Evolutionary conservation across 306 rosid species (phyloP).

Genomic region (Cucurbita maxima): DNA sequence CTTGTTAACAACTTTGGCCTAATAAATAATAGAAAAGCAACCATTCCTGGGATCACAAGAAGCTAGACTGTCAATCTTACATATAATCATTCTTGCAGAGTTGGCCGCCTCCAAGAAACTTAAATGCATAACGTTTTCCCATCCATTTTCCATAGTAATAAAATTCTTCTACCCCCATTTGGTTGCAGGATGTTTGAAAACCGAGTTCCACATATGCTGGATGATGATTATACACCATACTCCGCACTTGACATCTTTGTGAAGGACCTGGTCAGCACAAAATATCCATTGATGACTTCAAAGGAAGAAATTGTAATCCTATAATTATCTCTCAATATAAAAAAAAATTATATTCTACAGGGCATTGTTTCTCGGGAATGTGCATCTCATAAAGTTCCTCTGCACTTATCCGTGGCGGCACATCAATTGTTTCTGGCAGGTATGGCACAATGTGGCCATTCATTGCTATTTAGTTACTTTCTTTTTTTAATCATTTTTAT

Average conservation of each 20-base stretch:
- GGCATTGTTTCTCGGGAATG: conserved; percentile 89
- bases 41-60: no score
- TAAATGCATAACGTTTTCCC: not conserved
- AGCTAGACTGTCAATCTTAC: no score
- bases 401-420: conserved; percentile 57
- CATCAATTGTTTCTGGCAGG: conserved; percentile 85
- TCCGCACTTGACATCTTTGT: conserved; percentile 95
- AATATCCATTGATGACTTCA: not conserved
- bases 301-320: conserved; percentile 4
- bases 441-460: no score
- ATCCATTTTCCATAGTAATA: not conserved
- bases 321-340: conserved; percentile 2
- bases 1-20: no score
- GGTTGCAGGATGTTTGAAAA: conserved; percentile 79
- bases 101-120: not conserved
- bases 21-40: no score
- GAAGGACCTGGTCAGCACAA: conserved; percentile 69
- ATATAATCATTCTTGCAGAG: not conserved
- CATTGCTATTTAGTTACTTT: no score
- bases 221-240: conserved; percentile 79
- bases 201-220: conserved; percentile 92
- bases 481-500: no score
- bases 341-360: conserved; percentile 26
- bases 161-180: not conserved
- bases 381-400: conserved; percentile 55